Conservation (phyloP, 495 filamentous ascomycete genomes). For the Hypoxylon fragiforme region DNA sequence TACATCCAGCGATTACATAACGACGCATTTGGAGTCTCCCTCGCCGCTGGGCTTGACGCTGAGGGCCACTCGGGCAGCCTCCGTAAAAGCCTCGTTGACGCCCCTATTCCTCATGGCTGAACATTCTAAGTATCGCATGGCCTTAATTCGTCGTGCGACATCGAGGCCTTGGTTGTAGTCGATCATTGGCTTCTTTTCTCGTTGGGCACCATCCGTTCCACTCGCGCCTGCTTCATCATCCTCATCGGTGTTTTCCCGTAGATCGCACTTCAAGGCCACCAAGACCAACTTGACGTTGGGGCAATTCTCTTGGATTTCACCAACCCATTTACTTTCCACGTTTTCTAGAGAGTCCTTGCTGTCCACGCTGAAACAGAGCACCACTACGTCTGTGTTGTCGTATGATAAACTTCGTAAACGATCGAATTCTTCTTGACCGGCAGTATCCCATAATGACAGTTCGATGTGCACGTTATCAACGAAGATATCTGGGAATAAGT, state of each 20-base stretch:
- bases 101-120: slow-evolving; percentile 96
- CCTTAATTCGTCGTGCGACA: slow-evolving; percentile 85
- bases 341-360: slow-evolving; percentile 96
- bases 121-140: slow-evolving; percentile 96
- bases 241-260: slow-evolving; percentile 70
- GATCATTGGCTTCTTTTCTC: slow-evolving; percentile 74
- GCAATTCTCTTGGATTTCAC: slow-evolving; percentile 97
- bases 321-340: slow-evolving; percentile 96
- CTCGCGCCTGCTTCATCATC: slow-evolving; percentile 52
- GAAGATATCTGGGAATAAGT: slow-evolving; percentile 76
- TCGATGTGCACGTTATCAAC: slow-evolving; percentile 97
- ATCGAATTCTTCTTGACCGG: slow-evolving; percentile 99
- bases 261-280: slow-evolving; percentile 96
- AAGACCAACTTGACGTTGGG: slow-evolving; percentile 90
- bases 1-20: slow-evolving; percentile 52
- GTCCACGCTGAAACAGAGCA: slow-evolving; percentile 98
- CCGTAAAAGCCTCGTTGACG: slow-evolving; percentile 97
- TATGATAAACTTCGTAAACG: slow-evolving; percentile 92
- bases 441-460: slow-evolving; percentile 96
- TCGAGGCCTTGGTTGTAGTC: slow-evolving; percentile 90
- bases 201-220: slow-evolving; percentile 39
- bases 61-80: slow-evolving; percentile 94
- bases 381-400: slow-evolving; percentile 91
- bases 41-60: slow-evolving; percentile 90
- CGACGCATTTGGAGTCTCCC: slow-evolving; percentile 58